These are phyloP conservation scores for Spathaspora girioi DNA, from an alignment of 805 yeast genomes.

Conservation along the genomic window DNA sequence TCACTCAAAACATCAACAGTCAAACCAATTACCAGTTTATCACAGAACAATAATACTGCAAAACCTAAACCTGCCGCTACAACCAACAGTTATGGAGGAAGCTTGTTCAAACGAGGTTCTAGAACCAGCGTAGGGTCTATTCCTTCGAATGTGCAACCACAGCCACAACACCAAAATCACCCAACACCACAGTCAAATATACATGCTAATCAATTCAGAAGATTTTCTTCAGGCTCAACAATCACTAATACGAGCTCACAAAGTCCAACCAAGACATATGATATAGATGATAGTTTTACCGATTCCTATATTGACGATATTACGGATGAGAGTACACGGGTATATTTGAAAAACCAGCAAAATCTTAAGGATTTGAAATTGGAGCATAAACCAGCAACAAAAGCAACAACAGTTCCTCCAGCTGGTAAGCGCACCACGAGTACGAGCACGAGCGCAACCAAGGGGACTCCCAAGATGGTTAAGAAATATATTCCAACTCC, in stretches of 20 bases:
- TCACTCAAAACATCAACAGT: constrained; percentile 8
- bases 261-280: constrained; percentile 11
- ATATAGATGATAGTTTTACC: constrained; percentile 28
- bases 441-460: constrained; percentile 1
- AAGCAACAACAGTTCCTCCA: not conserved
- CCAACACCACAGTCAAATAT: not conserved
- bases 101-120: constrained; percentile 12
- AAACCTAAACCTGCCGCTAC: not conserved
- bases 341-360: constrained; percentile 27
- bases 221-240: constrained; percentile 9
- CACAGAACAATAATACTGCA: not conserved
- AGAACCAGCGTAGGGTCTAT: constrained; percentile 4
- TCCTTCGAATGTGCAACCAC: not conserved
- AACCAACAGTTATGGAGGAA: constrained; percentile 2
- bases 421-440: not conserved
- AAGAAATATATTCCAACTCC: constrained; percentile 74
- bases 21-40: constrained; percentile 1
- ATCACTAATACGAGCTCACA: constrained; percentile 2
- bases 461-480: constrained; percentile 40
- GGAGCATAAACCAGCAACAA: constrained; percentile 13
- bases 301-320: constrained; percentile 31
- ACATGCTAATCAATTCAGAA: constrained; percentile 5
- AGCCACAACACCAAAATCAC: constrained; percentile 1
- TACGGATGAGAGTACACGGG: constrained; percentile 19
- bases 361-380: constrained; percentile 33